Percentiles rank a stretch among this genome's conserved stretches.
These are phyloP conservation scores for Sphagnum fallax DNA, from an alignment of 228 moss, liverwort and hornwort genomes.

Conservation along the genomic window DNA sequence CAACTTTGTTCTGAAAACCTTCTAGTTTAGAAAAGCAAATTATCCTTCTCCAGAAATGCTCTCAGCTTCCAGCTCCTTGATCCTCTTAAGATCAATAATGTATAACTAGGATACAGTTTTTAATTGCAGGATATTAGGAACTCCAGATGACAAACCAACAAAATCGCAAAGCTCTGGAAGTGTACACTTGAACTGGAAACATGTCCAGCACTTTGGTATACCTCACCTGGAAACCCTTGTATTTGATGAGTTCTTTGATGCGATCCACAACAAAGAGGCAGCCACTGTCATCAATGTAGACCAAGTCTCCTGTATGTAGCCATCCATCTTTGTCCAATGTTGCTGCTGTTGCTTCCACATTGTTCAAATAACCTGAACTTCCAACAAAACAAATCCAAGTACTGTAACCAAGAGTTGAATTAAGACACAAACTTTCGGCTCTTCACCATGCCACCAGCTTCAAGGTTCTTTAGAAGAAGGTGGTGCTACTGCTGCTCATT, in stretches of 20 bases:
- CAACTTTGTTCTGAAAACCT: neutral
- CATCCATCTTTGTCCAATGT: slow-evolving; percentile 56
- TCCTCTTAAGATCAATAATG: neutral
- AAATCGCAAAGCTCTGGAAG: too few species aligned
- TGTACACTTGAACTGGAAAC: too few species aligned
- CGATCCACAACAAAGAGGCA: slow-evolving; percentile 67
- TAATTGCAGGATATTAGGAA: neutral
- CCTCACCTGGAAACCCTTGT: slow-evolving; percentile 76
- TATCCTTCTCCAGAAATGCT: neutral
- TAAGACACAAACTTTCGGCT: neutral
- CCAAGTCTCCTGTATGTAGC: slow-evolving; percentile 82
- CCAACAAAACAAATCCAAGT: neutral
- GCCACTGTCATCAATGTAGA: slow-evolving; percentile 54
- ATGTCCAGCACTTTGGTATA: neutral
- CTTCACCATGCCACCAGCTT: neutral
- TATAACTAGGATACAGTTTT: neutral
- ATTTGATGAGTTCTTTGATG: slow-evolving; percentile 87
- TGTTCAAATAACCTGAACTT: slow-evolving; percentile 65
- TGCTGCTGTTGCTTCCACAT: slow-evolving; percentile 58
- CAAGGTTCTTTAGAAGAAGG: neutral
- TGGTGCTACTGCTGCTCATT: neutral
- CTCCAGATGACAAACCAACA: neutral
- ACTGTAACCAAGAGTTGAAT: neutral
- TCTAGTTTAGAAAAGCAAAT: neutral
- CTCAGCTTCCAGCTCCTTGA: neutral